These are phyloP conservation scores for Darksidea phi DNA, from an alignment of 495 filamentous ascomycete genomes.

Conservation along the genomic window DNA sequence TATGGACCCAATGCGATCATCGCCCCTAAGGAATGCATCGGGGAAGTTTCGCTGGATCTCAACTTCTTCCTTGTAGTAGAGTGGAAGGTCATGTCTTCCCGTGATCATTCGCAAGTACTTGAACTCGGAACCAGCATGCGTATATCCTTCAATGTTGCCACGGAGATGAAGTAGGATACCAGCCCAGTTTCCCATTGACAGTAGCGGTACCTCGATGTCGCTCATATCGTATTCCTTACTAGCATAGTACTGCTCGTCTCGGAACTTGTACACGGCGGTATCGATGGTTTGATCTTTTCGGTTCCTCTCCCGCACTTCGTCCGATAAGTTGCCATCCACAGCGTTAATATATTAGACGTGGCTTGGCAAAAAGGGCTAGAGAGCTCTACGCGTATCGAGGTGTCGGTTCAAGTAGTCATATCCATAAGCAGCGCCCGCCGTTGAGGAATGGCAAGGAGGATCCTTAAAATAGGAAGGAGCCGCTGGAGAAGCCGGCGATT, in stretches of 20 bases:
- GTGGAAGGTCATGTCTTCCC: slow-evolving; percentile 68
- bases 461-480: too few species aligned
- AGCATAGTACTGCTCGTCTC: slow-evolving; percentile 62
- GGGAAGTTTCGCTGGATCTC: slow-evolving; percentile 64
- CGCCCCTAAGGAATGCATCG: slow-evolving; percentile 64
- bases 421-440: too few species aligned
- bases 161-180: slow-evolving; percentile 62
- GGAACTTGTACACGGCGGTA: slow-evolving; percentile 54
- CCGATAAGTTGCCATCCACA: slow-evolving; percentile 55
- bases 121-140: slow-evolving; percentile 56
- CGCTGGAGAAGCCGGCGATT: too few species aligned
- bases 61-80: slow-evolving; percentile 66
- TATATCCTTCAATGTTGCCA: slow-evolving; percentile 65
- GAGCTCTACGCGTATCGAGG: too few species aligned
- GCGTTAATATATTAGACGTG: too few species aligned
- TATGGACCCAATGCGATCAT: slow-evolving; percentile 56
- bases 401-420: too few species aligned
- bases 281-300: slow-evolving; percentile 61
- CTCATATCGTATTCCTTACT: slow-evolving; percentile 59
- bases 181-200: slow-evolving; percentile 66
- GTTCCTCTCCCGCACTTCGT: slow-evolving; percentile 53
- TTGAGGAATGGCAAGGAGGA: too few species aligned
- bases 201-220: slow-evolving; percentile 62
- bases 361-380: too few species aligned
- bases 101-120: slow-evolving; percentile 69